Evolutionary conservation across 139 green algal genomes (phyloP).

Genomic region (Chlorella vulgaris): DNA sequence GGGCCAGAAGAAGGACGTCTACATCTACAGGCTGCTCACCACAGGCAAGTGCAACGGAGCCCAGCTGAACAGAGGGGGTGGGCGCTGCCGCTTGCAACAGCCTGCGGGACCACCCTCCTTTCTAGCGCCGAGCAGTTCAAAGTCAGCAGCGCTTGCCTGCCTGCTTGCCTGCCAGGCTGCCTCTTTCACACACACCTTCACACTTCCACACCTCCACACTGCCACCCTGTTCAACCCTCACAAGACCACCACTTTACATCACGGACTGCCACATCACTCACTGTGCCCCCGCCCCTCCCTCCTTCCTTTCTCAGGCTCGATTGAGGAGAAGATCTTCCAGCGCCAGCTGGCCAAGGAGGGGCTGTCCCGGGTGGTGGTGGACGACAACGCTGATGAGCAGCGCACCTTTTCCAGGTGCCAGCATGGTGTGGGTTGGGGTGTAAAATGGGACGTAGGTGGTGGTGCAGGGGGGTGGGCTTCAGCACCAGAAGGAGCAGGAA

Average conservation of each 20-base stretch:
- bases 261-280: too few relatives aligned
- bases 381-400: slow-evolving; percentile 39
- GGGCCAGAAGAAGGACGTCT: slow-evolving; percentile 95
- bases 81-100: background rate
- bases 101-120: too few relatives aligned
- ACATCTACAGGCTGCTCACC: slow-evolving; percentile 94
- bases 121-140: too few relatives aligned
- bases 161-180: background rate
- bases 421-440: background rate
- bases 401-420: slow-evolving; percentile 47
- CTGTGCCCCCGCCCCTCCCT: too few relatives aligned
- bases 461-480: background rate
- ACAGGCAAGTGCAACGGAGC: slow-evolving; percentile 54
- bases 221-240: background rate
- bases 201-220: background rate
- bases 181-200: background rate
- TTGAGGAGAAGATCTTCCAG: slow-evolving; percentile 99
- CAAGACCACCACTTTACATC: too few relatives aligned
- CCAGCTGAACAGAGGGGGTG: background rate
- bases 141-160: background rate
- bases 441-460: background rate
- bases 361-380: slow-evolving; percentile 65
- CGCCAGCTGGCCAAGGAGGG: slow-evolving; percentile 87
- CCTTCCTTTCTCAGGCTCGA: slow-evolving; percentile 65
- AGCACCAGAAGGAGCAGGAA: background rate